These are phyloP conservation scores for Helichrysum umbraculigerum DNA, from an alignment of 129 eudicot genomes.

Conservation along the genomic window DNA sequence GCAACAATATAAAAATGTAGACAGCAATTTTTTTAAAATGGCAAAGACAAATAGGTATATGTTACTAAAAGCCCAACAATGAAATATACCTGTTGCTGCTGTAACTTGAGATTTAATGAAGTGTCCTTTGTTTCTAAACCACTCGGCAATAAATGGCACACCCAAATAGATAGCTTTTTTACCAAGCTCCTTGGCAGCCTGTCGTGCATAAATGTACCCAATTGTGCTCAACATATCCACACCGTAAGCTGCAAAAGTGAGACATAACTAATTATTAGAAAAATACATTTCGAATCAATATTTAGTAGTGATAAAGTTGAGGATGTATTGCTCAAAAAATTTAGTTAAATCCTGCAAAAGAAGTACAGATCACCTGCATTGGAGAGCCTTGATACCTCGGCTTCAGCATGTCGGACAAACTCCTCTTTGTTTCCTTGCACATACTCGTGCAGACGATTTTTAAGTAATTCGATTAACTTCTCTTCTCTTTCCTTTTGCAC, in stretches of 20 bases:
- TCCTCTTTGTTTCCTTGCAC: slow-evolving; percentile 87
- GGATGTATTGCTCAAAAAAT: neutral
- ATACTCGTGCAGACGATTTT: slow-evolving; percentile 65
- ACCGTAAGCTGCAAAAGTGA: slow-evolving; percentile 79
- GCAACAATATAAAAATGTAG: neutral
- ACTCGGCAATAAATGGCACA: slow-evolving; percentile 94
- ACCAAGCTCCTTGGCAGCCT: slow-evolving; percentile 94
- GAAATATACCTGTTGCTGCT: slow-evolving; percentile 53
- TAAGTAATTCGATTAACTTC: slow-evolving; percentile 61
- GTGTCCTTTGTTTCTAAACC: slow-evolving; percentile 99
- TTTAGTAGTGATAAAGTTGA: neutral
- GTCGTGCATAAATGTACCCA: slow-evolving; percentile 91
- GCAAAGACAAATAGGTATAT: neutral
- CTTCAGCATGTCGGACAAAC: slow-evolving; percentile 71
- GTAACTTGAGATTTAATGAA: slow-evolving; percentile 92
- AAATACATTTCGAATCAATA: neutral
- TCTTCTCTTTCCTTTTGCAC: slow-evolving; percentile 96
- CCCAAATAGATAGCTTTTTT: slow-evolving; percentile 84
- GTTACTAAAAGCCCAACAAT: neutral
- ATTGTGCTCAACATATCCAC: slow-evolving; percentile 94
- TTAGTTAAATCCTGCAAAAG: neutral
- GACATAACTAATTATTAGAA: slow-evolving; percentile 7
- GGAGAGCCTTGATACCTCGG: slow-evolving; percentile 85
- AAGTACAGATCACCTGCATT: slow-evolving; percentile 60
- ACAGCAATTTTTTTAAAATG: too few species aligned